Evolutionary conservation across 192 early-diverging fungal genomes (phyloP).

Genomic region (Coemansia sp.): DNA sequence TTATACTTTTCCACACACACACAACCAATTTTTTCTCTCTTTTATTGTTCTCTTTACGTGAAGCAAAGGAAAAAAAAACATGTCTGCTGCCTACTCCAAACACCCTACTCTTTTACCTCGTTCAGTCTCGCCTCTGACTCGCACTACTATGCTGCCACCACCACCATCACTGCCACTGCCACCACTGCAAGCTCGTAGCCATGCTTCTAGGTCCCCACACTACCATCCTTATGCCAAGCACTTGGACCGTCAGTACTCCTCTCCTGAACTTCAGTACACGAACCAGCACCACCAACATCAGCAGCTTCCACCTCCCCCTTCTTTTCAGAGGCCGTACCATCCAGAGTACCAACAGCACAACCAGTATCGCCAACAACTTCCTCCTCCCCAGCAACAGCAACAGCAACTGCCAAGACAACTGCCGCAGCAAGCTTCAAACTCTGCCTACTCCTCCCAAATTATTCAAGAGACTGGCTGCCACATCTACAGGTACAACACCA

Average conservation of each 20-base stretch:
- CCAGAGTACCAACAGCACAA: no score
- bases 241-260: not conserved
- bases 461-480: slow-evolving; percentile 38
- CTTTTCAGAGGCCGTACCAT: no score
- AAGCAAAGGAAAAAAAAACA: no score
- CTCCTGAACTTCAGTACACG: not conserved
- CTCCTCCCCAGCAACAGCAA: not conserved
- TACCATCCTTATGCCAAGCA: not conserved
- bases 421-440: slow-evolving; percentile 7
- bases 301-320: not conserved
- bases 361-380: not conserved
- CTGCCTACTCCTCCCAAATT: slow-evolving; percentile 29
- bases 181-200: not conserved
- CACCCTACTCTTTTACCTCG: not conserved
- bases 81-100: not conserved
- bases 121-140: not conserved
- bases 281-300: not conserved
- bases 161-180: not conserved
- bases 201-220: not conserved
- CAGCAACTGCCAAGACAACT: not conserved
- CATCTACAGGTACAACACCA: slow-evolving; percentile 23
- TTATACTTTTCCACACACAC: no score
- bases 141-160: no score
- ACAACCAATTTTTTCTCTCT: not conserved
- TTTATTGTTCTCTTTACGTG: no score